Conservation (phyloP, 371 early-diverging fungal species). For the Batrachochytrium dendrobatidis region DNA sequence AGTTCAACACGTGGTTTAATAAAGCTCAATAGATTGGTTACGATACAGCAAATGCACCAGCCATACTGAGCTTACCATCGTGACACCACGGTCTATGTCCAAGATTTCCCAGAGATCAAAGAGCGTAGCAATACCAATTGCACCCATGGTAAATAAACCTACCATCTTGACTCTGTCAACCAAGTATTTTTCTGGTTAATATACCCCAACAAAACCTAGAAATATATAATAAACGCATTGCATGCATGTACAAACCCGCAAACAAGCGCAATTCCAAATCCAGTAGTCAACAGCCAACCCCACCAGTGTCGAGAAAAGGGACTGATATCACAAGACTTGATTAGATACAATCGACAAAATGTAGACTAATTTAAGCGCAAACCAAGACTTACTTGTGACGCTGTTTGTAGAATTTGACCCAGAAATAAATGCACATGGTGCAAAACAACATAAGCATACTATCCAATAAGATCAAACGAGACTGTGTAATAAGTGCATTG, state of each 20-base stretch:
- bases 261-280: slow-evolving; percentile 70
- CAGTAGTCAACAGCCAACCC: slow-evolving; percentile 82
- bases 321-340: slow-evolving; percentile 8
- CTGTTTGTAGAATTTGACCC: slow-evolving; percentile 76
- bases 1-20: no score
- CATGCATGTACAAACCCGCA: background rate
- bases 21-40: slow-evolving; percentile 8
- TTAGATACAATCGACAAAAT: background rate
- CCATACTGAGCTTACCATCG: slow-evolving; percentile 45
- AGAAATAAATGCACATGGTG: slow-evolving; percentile 70
- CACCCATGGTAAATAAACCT: slow-evolving; percentile 77
- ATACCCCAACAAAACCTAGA: background rate
- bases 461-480: slow-evolving; percentile 88
- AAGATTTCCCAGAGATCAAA: slow-evolving; percentile 86
- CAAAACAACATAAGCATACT: slow-evolving; percentile 86
- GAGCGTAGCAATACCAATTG: slow-evolving; percentile 80
- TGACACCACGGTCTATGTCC: slow-evolving; percentile 69
- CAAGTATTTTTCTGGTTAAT: background rate
- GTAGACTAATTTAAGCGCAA: slow-evolving; percentile 2
- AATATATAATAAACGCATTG: background rate
- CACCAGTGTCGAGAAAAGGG: slow-evolving; percentile 64
- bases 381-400: slow-evolving; percentile 51
- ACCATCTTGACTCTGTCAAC: slow-evolving; percentile 87
- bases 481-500: slow-evolving; percentile 85
- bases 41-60: background rate